A percentile compares a stretch with the other conserved stretches of the same genome.
These are phyloP conservation scores for Nitzschia sp. DNA, from an alignment of 108 stramenopile genomes.

Conservation along the genomic window DNA sequence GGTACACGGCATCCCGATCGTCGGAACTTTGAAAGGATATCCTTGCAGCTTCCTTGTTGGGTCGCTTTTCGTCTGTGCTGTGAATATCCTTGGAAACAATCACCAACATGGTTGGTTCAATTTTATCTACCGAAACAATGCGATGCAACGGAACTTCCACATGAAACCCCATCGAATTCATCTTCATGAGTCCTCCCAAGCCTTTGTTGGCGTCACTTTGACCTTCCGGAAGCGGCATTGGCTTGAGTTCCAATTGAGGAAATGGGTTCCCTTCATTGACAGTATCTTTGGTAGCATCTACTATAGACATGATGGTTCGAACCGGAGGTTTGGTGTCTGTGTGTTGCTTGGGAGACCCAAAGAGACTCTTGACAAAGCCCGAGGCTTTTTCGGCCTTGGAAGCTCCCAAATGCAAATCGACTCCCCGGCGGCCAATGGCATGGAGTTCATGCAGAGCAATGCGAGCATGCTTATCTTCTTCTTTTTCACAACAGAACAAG, in stretches of 20 bases:
- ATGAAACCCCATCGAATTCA: conserved; percentile 16
- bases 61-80: conserved; percentile 29
- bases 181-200: conserved; percentile 17
- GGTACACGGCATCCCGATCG: conserved; percentile 29
- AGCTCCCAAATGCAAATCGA: conserved; percentile 47
- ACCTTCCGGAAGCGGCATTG: conserved; percentile 18
- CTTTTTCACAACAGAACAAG: conserved; percentile 72
- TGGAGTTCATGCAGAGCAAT: conserved; percentile 50
- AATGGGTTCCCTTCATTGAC: conserved; percentile 38
- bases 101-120: conserved; percentile 23
- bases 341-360: conserved; percentile 20
- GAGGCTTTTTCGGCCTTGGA: conserved; percentile 3
- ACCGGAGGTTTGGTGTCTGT: conserved; percentile 15
- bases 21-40: conserved; percentile 23
- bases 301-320: conserved; percentile 14
- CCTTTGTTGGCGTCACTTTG: conserved; percentile 19
- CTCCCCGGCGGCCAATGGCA: conserved; percentile 24
- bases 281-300: conserved; percentile 45
- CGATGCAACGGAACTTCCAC: conserved; percentile 46
- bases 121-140: conserved; percentile 36
- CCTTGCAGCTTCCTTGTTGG: conserved; percentile 37
- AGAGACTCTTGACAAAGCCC: conserved; percentile 52
- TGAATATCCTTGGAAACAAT: conserved; percentile 37
- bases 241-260: conserved; percentile 49
- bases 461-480: conserved; percentile 59